A percentile compares a stretch with the other conserved stretches of the same genome.
Conservation (phyloP, 129 eudicot genomes). For the Flaveria robusta region DNA sequence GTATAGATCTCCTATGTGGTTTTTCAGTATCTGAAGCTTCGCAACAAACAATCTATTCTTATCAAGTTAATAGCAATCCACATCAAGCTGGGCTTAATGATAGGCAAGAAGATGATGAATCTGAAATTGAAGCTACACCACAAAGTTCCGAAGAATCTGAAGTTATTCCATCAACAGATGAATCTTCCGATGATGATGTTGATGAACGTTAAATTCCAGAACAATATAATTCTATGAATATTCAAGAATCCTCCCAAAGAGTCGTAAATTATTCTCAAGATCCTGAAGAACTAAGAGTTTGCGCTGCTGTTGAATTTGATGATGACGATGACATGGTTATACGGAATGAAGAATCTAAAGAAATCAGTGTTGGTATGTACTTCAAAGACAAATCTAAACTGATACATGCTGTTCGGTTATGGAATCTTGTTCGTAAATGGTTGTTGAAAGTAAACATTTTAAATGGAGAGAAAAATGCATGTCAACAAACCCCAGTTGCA, state of each 20-base stretch:
- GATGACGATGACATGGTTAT: neutral
- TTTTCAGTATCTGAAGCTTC: neutral
- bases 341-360: neutral
- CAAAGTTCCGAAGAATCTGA: too few species aligned
- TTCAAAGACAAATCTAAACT: too few species aligned
- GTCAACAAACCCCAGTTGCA: too few species aligned
- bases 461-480: too few species aligned
- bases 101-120: too few species aligned
- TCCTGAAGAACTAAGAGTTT: neutral
- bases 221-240: neutral
- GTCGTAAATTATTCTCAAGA: neutral
- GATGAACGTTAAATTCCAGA: neutral
- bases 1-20: too few species aligned
- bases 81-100: neutral
- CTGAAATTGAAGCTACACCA: too few species aligned
- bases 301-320: neutral
- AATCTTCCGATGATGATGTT: neutral
- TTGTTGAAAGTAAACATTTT: too few species aligned
- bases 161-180: neutral
- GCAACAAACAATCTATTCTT: neutral
- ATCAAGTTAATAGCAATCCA: neutral
- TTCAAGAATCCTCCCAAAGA: neutral
- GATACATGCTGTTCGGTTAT: neutral
- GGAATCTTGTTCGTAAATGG: too few species aligned
- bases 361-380: neutral